These are phyloP conservation scores for Arxiozyma heterogenica DNA, from an alignment of 1,139 yeast genomes.

Conservation along the genomic window DNA sequence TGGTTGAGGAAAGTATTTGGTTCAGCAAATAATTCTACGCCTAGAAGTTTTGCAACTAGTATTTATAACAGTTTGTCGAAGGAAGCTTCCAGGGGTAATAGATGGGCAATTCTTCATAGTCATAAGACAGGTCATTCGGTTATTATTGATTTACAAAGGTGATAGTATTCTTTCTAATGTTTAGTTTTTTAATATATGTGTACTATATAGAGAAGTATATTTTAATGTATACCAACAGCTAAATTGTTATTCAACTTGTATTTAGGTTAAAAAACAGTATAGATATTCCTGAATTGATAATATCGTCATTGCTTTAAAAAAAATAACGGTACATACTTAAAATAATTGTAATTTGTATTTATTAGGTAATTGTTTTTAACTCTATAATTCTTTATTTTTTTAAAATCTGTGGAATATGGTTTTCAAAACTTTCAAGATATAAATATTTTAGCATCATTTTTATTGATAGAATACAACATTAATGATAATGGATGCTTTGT, in stretches of 20 bases:
- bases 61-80: slow-evolving; percentile 63
- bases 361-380: too few relatives aligned
- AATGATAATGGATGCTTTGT: too few relatives aligned
- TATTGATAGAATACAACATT: too few relatives aligned
- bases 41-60: slow-evolving; percentile 67
- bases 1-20: slow-evolving; percentile 76
- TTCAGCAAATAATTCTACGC: slow-evolving; percentile 55
- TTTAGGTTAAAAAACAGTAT: not conserved
- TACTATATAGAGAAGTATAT: not conserved
- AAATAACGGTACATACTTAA: too few relatives aligned
- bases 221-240: not conserved
- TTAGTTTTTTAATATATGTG: not conserved
- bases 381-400: too few relatives aligned
- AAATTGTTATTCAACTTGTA: too few relatives aligned
- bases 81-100: slow-evolving; percentile 61
- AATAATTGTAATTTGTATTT: too few relatives aligned
- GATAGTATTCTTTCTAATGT: slow-evolving; percentile 2
- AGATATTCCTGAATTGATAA: not conserved
- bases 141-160: slow-evolving; percentile 59
- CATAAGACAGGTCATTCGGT: slow-evolving; percentile 65
- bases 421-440: too few relatives aligned
- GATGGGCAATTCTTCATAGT: slow-evolving; percentile 66
- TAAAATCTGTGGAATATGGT: too few relatives aligned
- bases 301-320: not conserved
- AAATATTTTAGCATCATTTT: too few relatives aligned